A percentile compares a stretch with the other conserved stretches of the same genome.
Evolutionary conservation across 1,284 basidiomycete genomes (phyloP).

Genomic region (Trichosporon sp.): DNA sequence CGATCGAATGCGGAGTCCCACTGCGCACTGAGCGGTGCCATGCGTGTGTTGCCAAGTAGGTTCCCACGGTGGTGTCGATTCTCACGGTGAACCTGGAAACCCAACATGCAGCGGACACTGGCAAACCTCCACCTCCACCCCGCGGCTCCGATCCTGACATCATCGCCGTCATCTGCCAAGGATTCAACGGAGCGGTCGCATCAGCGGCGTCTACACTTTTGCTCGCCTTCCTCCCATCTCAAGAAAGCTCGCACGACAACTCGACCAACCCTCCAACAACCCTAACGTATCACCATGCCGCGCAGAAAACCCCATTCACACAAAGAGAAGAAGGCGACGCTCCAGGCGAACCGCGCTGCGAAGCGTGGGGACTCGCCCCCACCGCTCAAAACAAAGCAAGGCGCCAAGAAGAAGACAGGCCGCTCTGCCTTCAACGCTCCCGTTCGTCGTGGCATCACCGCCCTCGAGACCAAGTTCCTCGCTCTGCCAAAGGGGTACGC

Average conservation of each 20-base stretch:
- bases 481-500: conserved; percentile 66
- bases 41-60: too few species aligned
- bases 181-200: not conserved
- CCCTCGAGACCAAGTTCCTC: conserved; percentile 66
- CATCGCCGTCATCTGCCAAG: conserved; percentile 1
- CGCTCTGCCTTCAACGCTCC: conserved; percentile 53
- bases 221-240: not conserved
- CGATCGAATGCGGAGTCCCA: too few species aligned
- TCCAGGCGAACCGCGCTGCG: conserved; percentile 73
- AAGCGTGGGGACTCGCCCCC: conserved; percentile 67
- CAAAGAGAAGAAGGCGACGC: conserved; percentile 69
- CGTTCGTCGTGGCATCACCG: conserved; percentile 25
- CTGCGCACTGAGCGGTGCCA: too few species aligned
- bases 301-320: conserved; percentile 5
- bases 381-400: conserved; percentile 24
- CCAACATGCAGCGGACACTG: too few species aligned
- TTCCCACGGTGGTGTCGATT: too few species aligned
- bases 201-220: not conserved
- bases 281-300: not conserved
- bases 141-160: not conserved
- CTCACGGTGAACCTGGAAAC: too few species aligned
- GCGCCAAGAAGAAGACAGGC: conserved; percentile 27
- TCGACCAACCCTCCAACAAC: not conserved
- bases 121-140: not conserved
- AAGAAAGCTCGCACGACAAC: not conserved